phyloP scores from a whole-genome alignment of 1,284 basidiomycete species.

The Meira nashicola region DNA sequence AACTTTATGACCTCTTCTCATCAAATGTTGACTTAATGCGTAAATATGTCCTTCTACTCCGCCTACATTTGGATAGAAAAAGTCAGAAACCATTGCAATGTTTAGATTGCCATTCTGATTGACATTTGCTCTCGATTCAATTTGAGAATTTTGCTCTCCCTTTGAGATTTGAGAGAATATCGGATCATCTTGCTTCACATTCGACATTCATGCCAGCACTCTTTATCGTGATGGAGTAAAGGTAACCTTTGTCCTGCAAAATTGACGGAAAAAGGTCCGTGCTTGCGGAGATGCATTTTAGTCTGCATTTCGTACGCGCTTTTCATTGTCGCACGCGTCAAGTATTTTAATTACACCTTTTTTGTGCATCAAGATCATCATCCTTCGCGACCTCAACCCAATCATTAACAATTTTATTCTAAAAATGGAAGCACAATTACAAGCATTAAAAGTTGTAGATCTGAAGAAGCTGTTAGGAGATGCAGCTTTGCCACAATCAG shows the following conservation, averaged over 20 bases:
- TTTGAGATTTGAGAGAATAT: too few species aligned
- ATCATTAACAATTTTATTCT: not conserved
- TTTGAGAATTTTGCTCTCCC: too few species aligned
- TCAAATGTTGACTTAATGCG: conserved; percentile 60
- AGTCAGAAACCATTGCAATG: conserved; percentile 78
- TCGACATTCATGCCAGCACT: too few species aligned
- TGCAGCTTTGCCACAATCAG: conserved; percentile 31
- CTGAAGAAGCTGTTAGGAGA: conserved; percentile 38
- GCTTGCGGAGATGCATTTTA: too few species aligned
- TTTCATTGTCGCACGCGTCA: too few species aligned
- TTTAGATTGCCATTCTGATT: too few species aligned
- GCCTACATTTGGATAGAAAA: conserved; percentile 89
- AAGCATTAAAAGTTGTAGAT: conserved; percentile 40
- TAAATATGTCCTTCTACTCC: conserved; percentile 97
- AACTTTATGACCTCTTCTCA: conserved; percentile 81
- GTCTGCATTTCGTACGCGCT: not conserved
- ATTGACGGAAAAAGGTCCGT: too few species aligned
- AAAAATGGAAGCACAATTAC: conserved; percentile 10
- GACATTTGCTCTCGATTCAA: too few species aligned
- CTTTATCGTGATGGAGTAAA: too few species aligned
- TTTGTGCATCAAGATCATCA: not conserved
- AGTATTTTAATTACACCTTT: not conserved
- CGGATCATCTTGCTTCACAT: too few species aligned
- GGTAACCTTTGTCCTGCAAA: too few species aligned
- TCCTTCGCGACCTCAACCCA: too few species aligned